Evolutionary conservation across 129 eudicot species (phyloP).

Genomic region (Flaveria bidentis): DNA sequence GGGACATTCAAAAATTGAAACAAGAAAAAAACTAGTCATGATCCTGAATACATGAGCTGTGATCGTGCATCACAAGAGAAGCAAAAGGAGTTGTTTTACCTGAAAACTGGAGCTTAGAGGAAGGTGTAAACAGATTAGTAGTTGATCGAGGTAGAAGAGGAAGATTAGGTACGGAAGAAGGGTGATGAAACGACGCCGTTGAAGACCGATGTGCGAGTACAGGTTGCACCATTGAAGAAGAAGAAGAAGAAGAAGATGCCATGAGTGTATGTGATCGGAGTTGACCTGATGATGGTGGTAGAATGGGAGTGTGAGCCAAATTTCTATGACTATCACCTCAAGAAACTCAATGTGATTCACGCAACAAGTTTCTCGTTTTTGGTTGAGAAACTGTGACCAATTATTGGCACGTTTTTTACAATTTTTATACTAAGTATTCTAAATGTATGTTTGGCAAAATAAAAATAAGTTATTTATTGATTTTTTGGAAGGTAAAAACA

Average conservation of each 20-base stretch:
- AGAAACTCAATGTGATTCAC: slow-evolving; percentile 32
- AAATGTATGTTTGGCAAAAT: too few species aligned
- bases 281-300: slow-evolving; percentile 23
- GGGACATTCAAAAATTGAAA: slow-evolving; percentile 8
- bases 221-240: slow-evolving; percentile 26
- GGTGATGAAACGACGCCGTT: slow-evolving; percentile 29
- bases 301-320: not conserved
- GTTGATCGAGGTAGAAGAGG: slow-evolving; percentile 25
- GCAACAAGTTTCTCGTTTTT: slow-evolving; percentile 3
- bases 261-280: slow-evolving; percentile 22
- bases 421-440: too few species aligned
- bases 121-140: slow-evolving; percentile 14
- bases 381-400: not conserved
- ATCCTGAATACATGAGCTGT: not conserved
- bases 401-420: slow-evolving; percentile 25
- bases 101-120: slow-evolving; percentile 29
- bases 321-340: not conserved
- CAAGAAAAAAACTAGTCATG: not conserved
- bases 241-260: slow-evolving; percentile 20
- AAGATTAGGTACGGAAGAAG: slow-evolving; percentile 5
- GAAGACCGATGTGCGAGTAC: slow-evolving; percentile 12
- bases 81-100: slow-evolving; percentile 22
- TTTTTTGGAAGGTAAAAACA: too few species aligned
- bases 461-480: too few species aligned
- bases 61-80: too few species aligned